A percentile compares a stretch with the other conserved stretches of the same genome.
Conservation (phyloP, 2,329 filamentous ascomycete genomes). For the Aspergillus amoenus region DNA sequence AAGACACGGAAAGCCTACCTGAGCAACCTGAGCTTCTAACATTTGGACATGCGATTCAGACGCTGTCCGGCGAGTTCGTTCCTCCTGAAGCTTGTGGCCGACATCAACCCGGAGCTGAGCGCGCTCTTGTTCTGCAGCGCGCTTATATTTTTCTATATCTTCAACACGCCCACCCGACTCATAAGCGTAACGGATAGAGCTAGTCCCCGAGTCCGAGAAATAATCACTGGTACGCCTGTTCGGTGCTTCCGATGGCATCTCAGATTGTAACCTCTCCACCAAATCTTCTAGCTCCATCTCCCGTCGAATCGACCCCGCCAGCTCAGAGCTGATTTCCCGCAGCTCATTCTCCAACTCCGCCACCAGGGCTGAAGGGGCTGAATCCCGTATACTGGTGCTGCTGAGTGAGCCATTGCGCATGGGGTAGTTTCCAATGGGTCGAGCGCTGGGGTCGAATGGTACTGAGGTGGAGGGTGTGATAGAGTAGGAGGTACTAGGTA, state of each 20-base stretch:
- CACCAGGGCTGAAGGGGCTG: constrained; percentile 59
- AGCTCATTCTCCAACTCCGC: constrained; percentile 93
- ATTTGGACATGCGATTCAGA: constrained; percentile 83
- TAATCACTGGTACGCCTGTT: constrained; percentile 90
- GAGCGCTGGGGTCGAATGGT: constrained; percentile 49
- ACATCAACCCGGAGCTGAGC: constrained; percentile 82
- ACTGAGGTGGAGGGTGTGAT: constrained; percentile 42
- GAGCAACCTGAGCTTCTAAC: constrained; percentile 74
- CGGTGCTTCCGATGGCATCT: constrained; percentile 54
- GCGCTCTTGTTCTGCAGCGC: constrained; percentile 86
- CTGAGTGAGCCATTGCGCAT: constrained; percentile 44
- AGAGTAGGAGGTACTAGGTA: constrained; percentile 32
- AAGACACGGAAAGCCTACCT: constrained; percentile 43
- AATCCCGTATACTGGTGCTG: constrained; percentile 43
- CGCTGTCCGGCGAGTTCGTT: constrained; percentile 70
- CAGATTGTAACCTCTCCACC: constrained; percentile 81
- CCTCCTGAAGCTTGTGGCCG: constrained; percentile 82
- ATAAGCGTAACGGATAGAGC: constrained; percentile 72
- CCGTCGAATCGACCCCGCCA: constrained; percentile 86
- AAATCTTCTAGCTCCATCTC: constrained; percentile 97
- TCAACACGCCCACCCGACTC: constrained; percentile 58
- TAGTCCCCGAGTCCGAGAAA: constrained; percentile 93
- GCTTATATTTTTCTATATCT: constrained; percentile 78
- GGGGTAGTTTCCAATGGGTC: constrained; percentile 49
- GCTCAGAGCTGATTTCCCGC: constrained; percentile 86